Conservation (phyloP, 352 stramenopile genomes). For the Lagenidium giganteum region DNA sequence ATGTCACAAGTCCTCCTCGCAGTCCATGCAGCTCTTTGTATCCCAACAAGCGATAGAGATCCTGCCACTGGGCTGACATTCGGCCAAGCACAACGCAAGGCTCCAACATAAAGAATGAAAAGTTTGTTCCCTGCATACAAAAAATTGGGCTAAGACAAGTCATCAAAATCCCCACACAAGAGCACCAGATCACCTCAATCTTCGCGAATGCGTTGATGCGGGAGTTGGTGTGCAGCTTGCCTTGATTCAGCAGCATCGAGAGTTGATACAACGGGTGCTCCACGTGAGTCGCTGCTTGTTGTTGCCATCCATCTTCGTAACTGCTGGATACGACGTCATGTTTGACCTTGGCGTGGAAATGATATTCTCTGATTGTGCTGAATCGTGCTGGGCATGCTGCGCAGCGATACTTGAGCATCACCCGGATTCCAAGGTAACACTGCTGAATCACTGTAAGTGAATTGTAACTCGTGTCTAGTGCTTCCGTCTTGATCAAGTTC, state of each 20-base stretch:
- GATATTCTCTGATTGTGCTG: no score
- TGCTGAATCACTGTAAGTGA: constrained; percentile 42
- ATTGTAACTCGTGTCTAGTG: no score
- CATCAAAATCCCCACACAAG: background rate
- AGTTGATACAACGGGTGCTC: constrained; percentile 42
- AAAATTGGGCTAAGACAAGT: background rate
- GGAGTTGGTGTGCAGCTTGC: no score
- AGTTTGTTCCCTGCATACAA: constrained; percentile 31
- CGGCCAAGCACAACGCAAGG: constrained; percentile 61
- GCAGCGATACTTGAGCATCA: constrained; percentile 48
- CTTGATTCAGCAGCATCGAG: no score
- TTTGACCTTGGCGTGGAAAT: no score
- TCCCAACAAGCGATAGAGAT: constrained; percentile 69
- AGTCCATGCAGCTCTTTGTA: no score
- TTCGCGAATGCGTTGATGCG: constrained; percentile 83
- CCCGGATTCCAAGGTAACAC: constrained; percentile 48
- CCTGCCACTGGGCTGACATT: constrained; percentile 38
- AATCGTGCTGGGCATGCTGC: constrained; percentile 34
- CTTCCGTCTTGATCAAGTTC: no score
- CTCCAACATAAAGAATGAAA: constrained; percentile 71
- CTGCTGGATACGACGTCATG: no score
- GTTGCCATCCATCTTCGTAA: no score
- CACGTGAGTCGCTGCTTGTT: constrained; percentile 32
- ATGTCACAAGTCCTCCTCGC: constrained; percentile 45
- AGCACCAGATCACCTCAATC: constrained; percentile 63